Base-by-base conservation (phyloP, 139 green algal genomes). In the Tetraselmis striata region DNA sequence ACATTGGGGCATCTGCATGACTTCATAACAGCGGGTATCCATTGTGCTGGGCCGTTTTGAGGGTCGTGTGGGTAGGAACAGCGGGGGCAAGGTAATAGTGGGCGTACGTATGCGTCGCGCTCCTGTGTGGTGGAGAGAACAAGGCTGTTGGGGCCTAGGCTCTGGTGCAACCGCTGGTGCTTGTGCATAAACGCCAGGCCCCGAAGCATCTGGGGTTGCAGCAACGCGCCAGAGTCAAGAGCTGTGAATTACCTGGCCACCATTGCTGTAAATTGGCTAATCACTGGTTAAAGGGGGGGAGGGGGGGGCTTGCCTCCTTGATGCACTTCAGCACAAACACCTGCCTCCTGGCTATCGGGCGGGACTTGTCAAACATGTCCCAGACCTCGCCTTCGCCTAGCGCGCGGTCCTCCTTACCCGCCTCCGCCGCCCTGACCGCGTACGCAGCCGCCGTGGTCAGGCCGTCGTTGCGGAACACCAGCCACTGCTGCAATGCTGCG, bases 161-260 rank as follows among this genome's bases (percentile, higher is more conserved):
- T 90, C 31, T 87, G 82, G 76, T 91, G 86, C 58, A 87, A 59
- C 23, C 82, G 78, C 18, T 77, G 25, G 31, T 77, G 79, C 29
- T 45, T 32, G 83, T 93, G 89, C 88, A 93, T 91, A 78, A 81
- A 90, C 1, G 83, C 80, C n/a, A 93, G 75, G 0, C 88, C 89
- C 77, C 81, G 28, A n/a, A 86, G 28, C 29, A 83, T 67, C 45
- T 67, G 45, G 45, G 11, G 18, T 67, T n/a, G n/a, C n/a, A n/a
- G n/a, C n/a, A n/a, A n/a, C n/a, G n/a, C n/a, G n/a, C n/a, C n/a
- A 76, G 1, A 5, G 1, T 25, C 28, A 79, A 32, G n/a, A n/a
- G n/a, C n/a, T n/a, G n/a, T n/a, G n/a, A n/a, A n/a, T n/a, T n/a
- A n/a, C n/a, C n/a, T n/a, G n/a, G n/a, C n/a, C n/a, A n/a, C n/a